Percentiles rank a stretch among this genome's conserved stretches.
Conservation (phyloP, 495 filamentous ascomycete genomes). For the Lasiosphaeria ovina region DNA sequence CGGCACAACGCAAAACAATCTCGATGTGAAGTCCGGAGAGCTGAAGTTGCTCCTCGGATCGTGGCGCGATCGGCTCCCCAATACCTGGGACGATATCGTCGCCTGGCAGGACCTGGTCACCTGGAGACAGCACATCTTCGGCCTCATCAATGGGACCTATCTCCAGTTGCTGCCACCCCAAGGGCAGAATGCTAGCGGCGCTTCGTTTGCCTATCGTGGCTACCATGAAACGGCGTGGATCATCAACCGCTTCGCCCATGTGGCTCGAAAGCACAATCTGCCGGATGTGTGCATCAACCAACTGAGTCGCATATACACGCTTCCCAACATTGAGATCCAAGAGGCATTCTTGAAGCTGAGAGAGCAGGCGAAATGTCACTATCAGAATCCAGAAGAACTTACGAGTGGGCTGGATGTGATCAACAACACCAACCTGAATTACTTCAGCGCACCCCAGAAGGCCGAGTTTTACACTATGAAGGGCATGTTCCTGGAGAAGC, state of each 20-base stretch:
- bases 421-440: conserved; percentile 98
- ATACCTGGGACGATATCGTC: conserved; percentile 99
- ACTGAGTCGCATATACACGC: conserved; percentile 93
- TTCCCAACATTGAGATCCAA: conserved; percentile 99
- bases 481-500: conserved; percentile 97
- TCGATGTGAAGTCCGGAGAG: conserved; percentile 93
- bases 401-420: conserved; percentile 94
- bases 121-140: conserved; percentile 98
- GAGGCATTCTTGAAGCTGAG: conserved; percentile 96
- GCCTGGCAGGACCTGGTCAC: conserved; percentile 98
- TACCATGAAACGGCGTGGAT: conserved; percentile 99
- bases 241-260: conserved; percentile 97
- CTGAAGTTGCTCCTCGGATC: conserved; percentile 90
- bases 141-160: conserved; percentile 92
- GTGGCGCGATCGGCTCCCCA: conserved; percentile 93
- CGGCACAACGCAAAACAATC: conserved; percentile 76
- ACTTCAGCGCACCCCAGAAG: conserved; percentile 93
- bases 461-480: conserved; percentile 99
- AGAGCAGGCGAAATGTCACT: conserved; percentile 97
- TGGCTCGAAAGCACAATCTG: conserved; percentile 94
- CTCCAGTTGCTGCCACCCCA: conserved; percentile 79
- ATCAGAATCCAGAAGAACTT: conserved; percentile 89
- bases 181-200: conserved; percentile 68
- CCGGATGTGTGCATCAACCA: conserved; percentile 97
- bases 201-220: conserved; percentile 90